These are phyloP conservation scores for Raffaelea ambrosiae DNA, from an alignment of 2,329 filamentous ascomycete genomes.

Conservation along the genomic window DNA sequence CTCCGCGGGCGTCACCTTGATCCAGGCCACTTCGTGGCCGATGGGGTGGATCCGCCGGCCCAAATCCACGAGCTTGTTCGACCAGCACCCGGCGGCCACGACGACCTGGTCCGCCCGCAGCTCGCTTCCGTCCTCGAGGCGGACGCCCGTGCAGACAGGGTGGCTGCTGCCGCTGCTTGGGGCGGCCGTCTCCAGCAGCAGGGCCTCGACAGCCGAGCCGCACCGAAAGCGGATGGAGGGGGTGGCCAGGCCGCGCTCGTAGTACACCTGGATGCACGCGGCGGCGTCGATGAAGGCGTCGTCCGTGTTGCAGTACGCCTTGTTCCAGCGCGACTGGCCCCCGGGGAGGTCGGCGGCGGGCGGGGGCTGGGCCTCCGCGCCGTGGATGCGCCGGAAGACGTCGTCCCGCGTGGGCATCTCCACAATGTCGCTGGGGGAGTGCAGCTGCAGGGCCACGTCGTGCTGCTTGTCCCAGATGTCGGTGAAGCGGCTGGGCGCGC, in stretches of 20 bases:
- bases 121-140: slow-evolving; percentile 11
- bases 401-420: slow-evolving; percentile 8
- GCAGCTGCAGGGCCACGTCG: background rate
- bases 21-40: slow-evolving; percentile 18
- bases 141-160: slow-evolving; percentile 8
- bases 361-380: slow-evolving; percentile 8
- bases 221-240: slow-evolving; percentile 14
- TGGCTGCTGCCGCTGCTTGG: slow-evolving; percentile 4
- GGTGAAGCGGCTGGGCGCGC: slow-evolving; percentile 11
- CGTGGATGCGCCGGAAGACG: slow-evolving; percentile 16
- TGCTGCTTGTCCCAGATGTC: slow-evolving; percentile 10
- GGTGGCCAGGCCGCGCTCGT: slow-evolving; percentile 13
- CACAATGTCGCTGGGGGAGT: background rate
- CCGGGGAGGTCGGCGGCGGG: background rate
- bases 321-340: slow-evolving; percentile 11
- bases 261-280: slow-evolving; percentile 16
- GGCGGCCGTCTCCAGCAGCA: too few species aligned
- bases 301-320: slow-evolving; percentile 16
- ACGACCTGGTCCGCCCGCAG: slow-evolving; percentile 11
- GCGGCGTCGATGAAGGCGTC: slow-evolving; percentile 18
- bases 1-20: slow-evolving; percentile 18
- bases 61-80: slow-evolving; percentile 15
- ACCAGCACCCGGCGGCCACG: slow-evolving; percentile 17
- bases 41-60: slow-evolving; percentile 10
- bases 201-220: slow-evolving; percentile 14